Evolutionary conservation across 495 filamentous ascomycete species (phyloP).

Genomic region (Chaetomium tenue): DNA sequence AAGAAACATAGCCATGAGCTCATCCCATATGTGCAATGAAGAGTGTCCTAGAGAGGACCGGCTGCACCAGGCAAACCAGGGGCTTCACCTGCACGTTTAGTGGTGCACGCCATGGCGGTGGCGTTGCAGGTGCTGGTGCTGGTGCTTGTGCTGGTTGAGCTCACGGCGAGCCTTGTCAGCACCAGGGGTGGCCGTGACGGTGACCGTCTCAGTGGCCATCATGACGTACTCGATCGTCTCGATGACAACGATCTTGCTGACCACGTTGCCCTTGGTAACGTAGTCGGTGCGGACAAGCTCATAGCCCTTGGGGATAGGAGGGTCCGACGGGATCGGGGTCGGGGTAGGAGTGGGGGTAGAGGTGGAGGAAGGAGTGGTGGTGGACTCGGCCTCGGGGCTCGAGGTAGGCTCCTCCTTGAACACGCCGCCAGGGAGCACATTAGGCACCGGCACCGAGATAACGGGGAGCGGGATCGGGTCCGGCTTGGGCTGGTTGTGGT

Average conservation of each 20-base stretch:
- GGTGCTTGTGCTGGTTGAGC: conserved; percentile 1
- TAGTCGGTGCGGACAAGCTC: conserved; percentile 45
- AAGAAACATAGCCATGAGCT: conserved; percentile 13
- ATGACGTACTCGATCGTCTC: conserved; percentile 48
- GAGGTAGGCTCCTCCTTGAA: conserved; percentile 27
- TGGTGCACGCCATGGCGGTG: conserved; percentile 27
- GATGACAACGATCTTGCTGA: conserved; percentile 47
- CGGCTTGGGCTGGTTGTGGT: conserved; percentile 6
- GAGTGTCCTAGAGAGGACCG: not conserved
- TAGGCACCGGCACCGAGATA: conserved; percentile 22
- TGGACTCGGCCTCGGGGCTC: conserved; percentile 7
- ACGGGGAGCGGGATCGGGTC: conserved; percentile 13
- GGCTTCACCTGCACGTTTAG: conserved; percentile 14
- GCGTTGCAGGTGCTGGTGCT: conserved; percentile 23
- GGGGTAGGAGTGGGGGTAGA: conserved; percentile 23
- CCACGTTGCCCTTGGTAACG: conserved; percentile 39
- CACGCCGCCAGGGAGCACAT: conserved; percentile 29
- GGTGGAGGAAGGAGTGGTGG: conserved; percentile 24
- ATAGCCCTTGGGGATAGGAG: conserved; percentile 32
- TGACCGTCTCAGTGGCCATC: conserved; percentile 28
- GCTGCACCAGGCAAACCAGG: conserved; percentile 12
- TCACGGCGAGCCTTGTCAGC: conserved; percentile 30
- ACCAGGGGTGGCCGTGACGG: conserved; percentile 29
- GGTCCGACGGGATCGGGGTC: conserved; percentile 19
- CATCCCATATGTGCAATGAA: conserved; percentile 21